Evolutionary conservation across 192 early-diverging fungal species (phyloP).

Genomic region (Linnemannia exigua): DNA sequence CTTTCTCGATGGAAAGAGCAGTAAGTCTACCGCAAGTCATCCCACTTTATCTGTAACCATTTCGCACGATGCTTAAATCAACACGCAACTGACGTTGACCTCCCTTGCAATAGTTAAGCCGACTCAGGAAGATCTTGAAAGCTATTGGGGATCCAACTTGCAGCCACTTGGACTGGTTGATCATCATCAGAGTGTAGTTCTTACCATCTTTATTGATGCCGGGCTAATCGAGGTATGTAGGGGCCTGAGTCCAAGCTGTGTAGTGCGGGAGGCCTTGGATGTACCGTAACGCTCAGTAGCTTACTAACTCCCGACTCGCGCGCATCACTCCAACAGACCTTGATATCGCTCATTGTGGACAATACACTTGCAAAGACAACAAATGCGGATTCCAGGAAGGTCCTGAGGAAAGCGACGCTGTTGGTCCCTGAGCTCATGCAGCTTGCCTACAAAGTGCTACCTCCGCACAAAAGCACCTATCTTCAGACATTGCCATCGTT

Average conservation of each 20-base stretch:
- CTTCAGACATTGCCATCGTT: slow-evolving; percentile 77
- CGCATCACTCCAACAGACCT: slow-evolving; percentile 57
- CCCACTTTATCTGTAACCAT: neutral
- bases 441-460: slow-evolving; percentile 77
- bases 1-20: slow-evolving; percentile 59
- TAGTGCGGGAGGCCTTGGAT: neutral
- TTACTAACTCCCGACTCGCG: neutral
- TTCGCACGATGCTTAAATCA: neutral
- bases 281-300: neutral
- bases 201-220: slow-evolving; percentile 84
- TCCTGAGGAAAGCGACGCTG: slow-evolving; percentile 75
- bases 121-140: slow-evolving; percentile 42
- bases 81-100: neutral
- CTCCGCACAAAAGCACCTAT: slow-evolving; percentile 46
- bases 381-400: slow-evolving; percentile 41
- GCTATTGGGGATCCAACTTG: slow-evolving; percentile 28
- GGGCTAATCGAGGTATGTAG: slow-evolving; percentile 71
- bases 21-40: slow-evolving; percentile 36
- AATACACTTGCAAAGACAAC: slow-evolving; percentile 45
- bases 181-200: slow-evolving; percentile 77
- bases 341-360: slow-evolving; percentile 78
- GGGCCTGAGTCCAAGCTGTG: neutral
- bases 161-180: slow-evolving; percentile 73
- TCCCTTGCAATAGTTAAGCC: slow-evolving; percentile 27
- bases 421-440: slow-evolving; percentile 84